Evolutionary conservation across 2,329 filamentous ascomycete genomes (phyloP).

Genomic region (Podosphaera aphanis): DNA sequence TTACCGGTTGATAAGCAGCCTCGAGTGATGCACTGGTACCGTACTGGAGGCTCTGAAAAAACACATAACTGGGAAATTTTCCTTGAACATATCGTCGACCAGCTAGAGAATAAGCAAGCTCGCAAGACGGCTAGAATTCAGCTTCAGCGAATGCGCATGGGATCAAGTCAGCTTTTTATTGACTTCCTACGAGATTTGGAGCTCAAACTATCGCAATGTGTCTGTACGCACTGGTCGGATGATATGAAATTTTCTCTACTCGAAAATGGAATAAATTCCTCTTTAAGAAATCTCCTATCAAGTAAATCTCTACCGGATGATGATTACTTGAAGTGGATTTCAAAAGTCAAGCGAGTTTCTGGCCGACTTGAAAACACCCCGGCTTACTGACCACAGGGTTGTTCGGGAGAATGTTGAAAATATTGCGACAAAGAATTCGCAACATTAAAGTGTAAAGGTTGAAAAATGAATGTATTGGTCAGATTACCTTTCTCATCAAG

Average conservation of each 20-base stretch:
- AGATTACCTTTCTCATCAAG: too few relatives aligned
- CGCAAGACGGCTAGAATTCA: background rate
- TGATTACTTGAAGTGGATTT: background rate
- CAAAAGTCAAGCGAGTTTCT: background rate
- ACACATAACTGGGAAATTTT: background rate
- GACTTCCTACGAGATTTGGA: conserved; percentile 1
- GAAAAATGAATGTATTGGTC: too few relatives aligned
- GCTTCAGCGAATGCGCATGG: background rate
- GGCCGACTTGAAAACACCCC: background rate
- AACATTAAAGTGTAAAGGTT: too few relatives aligned
- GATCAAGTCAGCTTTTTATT: background rate
- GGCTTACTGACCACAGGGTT: too few relatives aligned
- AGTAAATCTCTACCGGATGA: background rate
- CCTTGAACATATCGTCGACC: background rate
- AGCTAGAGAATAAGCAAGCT: background rate
- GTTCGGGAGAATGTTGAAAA: too few relatives aligned
- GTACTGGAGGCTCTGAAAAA: background rate
- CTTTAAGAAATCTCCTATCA: background rate
- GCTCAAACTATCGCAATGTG: background rate
- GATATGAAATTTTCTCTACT: background rate
- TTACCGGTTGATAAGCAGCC: background rate
- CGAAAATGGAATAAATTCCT: background rate
- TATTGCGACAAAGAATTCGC: too few relatives aligned
- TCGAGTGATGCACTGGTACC: background rate
- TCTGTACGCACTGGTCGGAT: background rate